A percentile compares a stretch with the other conserved stretches of the same genome.
phyloP scores from a whole-genome alignment of 2,329 filamentous ascomycete genomes.

The Fusarium pseudograminearum region DNA sequence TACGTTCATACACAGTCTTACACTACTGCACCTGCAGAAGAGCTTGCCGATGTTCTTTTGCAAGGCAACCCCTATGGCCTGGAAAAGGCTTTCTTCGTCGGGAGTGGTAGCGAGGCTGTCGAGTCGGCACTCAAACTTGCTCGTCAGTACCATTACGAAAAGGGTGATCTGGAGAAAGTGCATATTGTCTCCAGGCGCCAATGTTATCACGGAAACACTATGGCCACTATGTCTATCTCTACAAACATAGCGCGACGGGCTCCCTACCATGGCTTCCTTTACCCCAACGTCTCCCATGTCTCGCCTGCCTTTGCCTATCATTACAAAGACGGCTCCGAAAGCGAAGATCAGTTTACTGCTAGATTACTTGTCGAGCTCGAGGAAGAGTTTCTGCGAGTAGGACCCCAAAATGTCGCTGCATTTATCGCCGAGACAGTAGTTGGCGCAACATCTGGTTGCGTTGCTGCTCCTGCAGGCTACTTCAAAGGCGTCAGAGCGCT shows the following conservation, averaged over 20 bases:
- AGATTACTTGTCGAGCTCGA: neutral
- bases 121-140: slow-evolving; percentile 63
- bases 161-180: neutral
- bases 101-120: slow-evolving; percentile 53
- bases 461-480: slow-evolving; percentile 26
- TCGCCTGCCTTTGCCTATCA: slow-evolving; percentile 21
- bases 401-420: slow-evolving; percentile 51
- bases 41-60: neutral
- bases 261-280: slow-evolving; percentile 12
- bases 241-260: slow-evolving; percentile 15
- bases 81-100: slow-evolving; percentile 45
- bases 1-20: slow-evolving; percentile 26
- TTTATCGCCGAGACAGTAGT: slow-evolving; percentile 72
- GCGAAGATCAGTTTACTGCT: neutral
- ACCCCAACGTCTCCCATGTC: slow-evolving; percentile 19
- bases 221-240: slow-evolving; percentile 26
- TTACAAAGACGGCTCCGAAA: neutral
- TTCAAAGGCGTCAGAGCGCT: slow-evolving; percentile 49
- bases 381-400: slow-evolving; percentile 7
- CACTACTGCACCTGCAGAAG: slow-evolving; percentile 18
- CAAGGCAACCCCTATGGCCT: slow-evolving; percentile 12
- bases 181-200: slow-evolving; percentile 8
- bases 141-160: slow-evolving; percentile 56
- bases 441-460: slow-evolving; percentile 60
- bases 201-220: slow-evolving; percentile 26